Base-by-base conservation (phyloP, 2,329 filamentous ascomycete genomes). In the Kalmusia sp. region DNA sequence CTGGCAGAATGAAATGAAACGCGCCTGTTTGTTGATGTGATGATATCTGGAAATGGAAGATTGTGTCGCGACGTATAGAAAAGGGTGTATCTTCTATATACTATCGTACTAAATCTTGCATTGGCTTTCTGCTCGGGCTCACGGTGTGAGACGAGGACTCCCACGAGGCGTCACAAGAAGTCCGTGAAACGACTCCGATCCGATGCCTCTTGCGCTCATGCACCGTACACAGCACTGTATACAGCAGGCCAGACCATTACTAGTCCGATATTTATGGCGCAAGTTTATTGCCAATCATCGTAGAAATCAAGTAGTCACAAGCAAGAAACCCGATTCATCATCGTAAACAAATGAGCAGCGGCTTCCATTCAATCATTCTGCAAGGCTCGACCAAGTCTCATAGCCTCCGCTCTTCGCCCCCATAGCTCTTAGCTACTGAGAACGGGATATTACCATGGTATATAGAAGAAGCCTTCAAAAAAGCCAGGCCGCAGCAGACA, bases 131-230 rank as follows among this genome's bases (percentile, higher is more conserved):
- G 39, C 25, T 8, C 28, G 14, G 17, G 12, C 12, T 31, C 12
- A 17, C 28, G 28, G 41, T 22, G 28, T 22, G 28, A 25, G 21
- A 39, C 21, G 17, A 39, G 19, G 37, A 25, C 19, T 31, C n/a
- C 11, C 4, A 34, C 9, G 6, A 34, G 28, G 41, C 28, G 41
- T 33, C 28, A 12, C 19, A 28, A 27, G 34, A 48, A 48, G 44
- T 38, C 44, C 44, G 44, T 48, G 22, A 48, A 38, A 48, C 33
- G 27, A 25, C 21, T 37, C 44, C 15, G 44, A 37, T 48, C 33
- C 44, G 43, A 35, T 35, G 14, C 14, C 34, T 15, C 34, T 37
- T 7, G n/a, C n/a, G 34, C 7, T 7, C 28, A 33, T 17, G 21
- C 27, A 14, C 14, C 31, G 33, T 15, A 25, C 15, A 9, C 12